These are phyloP conservation scores for Aaosphaeria arxii DNA, from an alignment of 2,329 filamentous ascomycete genomes.

Conservation along the genomic window DNA sequence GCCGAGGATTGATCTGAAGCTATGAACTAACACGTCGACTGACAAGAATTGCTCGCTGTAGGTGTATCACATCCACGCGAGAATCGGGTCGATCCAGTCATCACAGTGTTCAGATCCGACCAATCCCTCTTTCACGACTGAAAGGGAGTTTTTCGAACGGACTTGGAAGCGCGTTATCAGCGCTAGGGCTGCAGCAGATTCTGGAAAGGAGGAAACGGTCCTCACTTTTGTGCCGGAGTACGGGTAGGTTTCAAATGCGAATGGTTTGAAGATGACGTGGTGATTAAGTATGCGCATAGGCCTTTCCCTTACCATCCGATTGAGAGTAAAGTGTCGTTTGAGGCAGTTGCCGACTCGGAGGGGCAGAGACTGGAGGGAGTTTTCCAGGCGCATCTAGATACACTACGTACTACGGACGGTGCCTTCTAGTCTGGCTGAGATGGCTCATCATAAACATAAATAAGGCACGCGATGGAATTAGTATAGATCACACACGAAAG, in stretches of 20 bases:
- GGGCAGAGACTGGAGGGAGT: background rate
- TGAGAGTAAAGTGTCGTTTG: background rate
- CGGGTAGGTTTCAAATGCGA: background rate
- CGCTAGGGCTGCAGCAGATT: background rate
- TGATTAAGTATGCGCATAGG: background rate
- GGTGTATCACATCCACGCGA: background rate
- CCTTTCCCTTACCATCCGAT: background rate
- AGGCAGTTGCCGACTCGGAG: background rate
- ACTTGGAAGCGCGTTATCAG: background rate
- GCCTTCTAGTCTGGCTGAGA: no score
- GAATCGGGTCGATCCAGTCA: background rate
- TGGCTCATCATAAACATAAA: no score
- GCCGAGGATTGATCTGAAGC: background rate
- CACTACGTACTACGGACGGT: background rate
- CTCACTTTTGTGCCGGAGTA: background rate
- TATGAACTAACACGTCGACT: background rate
- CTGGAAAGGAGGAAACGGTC: background rate
- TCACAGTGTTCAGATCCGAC: background rate
- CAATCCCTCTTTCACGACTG: background rate
- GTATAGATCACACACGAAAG: no score
- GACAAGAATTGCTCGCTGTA: background rate
- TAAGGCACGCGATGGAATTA: no score
- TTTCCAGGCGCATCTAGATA: background rate
- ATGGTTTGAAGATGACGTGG: background rate
- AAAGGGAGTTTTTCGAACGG: background rate